These are phyloP conservation scores for Colletotrichum musicola DNA, from an alignment of 2,329 filamentous ascomycete genomes.

Conservation along the genomic window DNA sequence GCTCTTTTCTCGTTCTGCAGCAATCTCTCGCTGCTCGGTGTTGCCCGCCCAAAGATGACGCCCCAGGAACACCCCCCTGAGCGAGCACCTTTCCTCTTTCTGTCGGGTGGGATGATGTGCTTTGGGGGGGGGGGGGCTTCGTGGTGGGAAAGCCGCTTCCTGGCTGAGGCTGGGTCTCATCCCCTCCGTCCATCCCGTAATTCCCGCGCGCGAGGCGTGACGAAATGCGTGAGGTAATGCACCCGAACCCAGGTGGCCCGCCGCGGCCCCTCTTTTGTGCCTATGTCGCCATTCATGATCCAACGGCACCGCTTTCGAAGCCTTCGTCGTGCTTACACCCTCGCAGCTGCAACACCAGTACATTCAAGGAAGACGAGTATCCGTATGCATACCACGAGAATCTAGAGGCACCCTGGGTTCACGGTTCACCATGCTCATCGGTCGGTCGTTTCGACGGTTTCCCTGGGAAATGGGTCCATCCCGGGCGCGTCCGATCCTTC, in stretches of 20 bases:
- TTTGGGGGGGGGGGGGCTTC: background rate
- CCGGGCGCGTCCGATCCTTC: slow-evolving; percentile 14
- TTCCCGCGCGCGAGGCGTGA: slow-evolving; percentile 34
- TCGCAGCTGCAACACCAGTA: no score
- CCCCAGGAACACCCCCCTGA: background rate
- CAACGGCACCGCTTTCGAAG: no score
- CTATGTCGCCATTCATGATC: slow-evolving; percentile 27
- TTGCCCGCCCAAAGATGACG: background rate
- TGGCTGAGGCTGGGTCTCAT: background rate
- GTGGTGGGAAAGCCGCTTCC: slow-evolving; percentile 18
- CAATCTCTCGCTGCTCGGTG: background rate
- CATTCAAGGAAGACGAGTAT: no score
- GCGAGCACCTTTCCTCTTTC: slow-evolving; percentile 15
- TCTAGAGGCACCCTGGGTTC: no score
- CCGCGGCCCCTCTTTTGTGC: slow-evolving; percentile 17
- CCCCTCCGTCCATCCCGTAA: slow-evolving; percentile 32
- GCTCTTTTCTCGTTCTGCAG: slow-evolving; percentile 22
- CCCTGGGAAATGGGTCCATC: background rate
- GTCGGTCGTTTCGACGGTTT: no score
- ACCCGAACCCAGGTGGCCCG: background rate
- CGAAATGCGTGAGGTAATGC: background rate
- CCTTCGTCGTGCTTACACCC: no score
- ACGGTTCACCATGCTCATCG: no score
- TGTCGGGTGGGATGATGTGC: slow-evolving; percentile 19
- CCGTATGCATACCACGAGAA: no score